Percentiles rank a stretch among this genome's conserved stretches.
Conservation (phyloP, 202 grass and related monocot species). For the Panicum virgatum region DNA sequence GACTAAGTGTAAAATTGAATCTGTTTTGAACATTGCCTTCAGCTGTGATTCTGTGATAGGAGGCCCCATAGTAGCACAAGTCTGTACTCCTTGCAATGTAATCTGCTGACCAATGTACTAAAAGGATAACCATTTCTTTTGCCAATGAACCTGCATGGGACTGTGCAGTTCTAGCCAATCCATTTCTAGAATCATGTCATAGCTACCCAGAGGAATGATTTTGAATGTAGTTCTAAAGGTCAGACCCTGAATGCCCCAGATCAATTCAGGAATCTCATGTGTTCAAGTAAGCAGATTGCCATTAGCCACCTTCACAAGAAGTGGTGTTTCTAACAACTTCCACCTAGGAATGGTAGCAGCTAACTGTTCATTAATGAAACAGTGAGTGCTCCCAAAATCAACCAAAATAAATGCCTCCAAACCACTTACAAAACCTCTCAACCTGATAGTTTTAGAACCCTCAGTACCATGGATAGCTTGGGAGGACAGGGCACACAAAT, state of each 20-base stretch:
- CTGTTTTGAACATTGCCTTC: too few relatives aligned
- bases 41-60: neutral
- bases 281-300: fast-evolving
- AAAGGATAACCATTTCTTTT: neutral
- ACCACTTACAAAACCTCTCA: neutral
- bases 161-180: neutral
- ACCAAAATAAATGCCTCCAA: neutral
- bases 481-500: neutral
- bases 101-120: fast-evolving
- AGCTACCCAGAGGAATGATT: neutral
- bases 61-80: neutral
- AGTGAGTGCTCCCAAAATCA: neutral
- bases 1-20: too few relatives aligned
- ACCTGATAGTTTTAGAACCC: neutral
- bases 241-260: neutral
- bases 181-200: too few relatives aligned
- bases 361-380: neutral
- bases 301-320: neutral
- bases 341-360: neutral
- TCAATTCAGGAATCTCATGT: neutral
- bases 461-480: neutral
- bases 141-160: neutral
- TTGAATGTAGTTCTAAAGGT: neutral
- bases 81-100: neutral
- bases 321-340: fast-evolving